Base-by-base conservation (phyloP, 495 filamentous ascomycete species). In the Xylaria curta region DNA sequence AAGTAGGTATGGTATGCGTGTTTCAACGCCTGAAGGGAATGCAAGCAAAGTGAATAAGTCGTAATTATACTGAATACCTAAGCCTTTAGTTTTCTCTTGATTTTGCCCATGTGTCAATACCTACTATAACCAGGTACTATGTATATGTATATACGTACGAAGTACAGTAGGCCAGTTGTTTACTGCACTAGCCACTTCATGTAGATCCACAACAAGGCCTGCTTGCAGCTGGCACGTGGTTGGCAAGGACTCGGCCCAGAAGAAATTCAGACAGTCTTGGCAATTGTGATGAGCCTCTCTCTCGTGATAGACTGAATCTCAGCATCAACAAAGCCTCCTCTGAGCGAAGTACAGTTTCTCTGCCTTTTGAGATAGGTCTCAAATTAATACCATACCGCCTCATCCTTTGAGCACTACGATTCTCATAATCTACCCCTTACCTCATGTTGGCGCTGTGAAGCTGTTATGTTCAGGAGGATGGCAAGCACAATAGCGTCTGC, bases 401-500 rank as follows among this genome's bases (percentile, higher is more conserved):
- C 38, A 15, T 42, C n/a, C 5, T 63, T 26, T 17, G 4, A 28
- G 24, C 3, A 12, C 28, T 9, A 26, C 38, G 38, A 21, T 15
- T 38, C n/a, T 44, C 13, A n/a, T 63, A 26, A 38, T 44, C 2
- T 42, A 7, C 0, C 36, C 24, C 21, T 31, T 44, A 9, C 49
- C 36, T 63, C 24, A 54, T 63, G 58, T 31, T 42, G 28, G n/a
- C n/a, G 68, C 15, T 40, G 46, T 53, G 36, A 56, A 64, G n/a
- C 40, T 46, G 51, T 26, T 12, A 66, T 66, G 62, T 60, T 58
- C 12, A 79, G 78, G 78, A 85, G 81, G 71, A 85, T 86, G 85
- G 81, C 82, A 66, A 82, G 80, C 58, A 80, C 77, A 33, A 85
- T 78, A 71, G 75, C 74, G 62, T 85, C 81, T 68, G 80, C 80